Base-by-base conservation (phyloP, 345 rosid genomes). In the Capsella bursapastoris region DNA sequence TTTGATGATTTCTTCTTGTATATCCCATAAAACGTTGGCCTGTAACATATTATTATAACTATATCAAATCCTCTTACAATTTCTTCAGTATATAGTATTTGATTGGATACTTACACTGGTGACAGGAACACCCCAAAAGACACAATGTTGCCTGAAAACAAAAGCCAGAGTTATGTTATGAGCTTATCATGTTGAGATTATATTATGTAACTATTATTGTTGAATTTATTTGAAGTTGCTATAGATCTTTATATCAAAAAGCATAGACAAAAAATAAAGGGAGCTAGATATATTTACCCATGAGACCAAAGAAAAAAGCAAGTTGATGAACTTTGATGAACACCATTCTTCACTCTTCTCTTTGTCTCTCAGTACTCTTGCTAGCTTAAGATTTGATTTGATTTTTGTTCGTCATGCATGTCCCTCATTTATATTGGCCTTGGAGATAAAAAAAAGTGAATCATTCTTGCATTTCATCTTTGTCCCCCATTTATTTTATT, bases 111-210 rank as follows among this genome's bases (percentile, higher is more conserved):
- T 88, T 84, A 93, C 96, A 89, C 59, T 27, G 98, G 98, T 4
- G 98, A 81, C 84, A 93, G 82, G 84, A 84, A 87, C 63, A 88
- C 89, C 71, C 89, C 34, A 68, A 85, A 83, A 11, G 92, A 84
- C 11, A 86, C 76, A 34, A 90, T 87, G 80, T 90, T 90, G 64
- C 98, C 97, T 89, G 75, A 22, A 68, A 41, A 74, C 27, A 65
- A 47, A 2, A 47, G 28, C 16, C 12, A 13, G 7, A 38, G 25
- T 22, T 1, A 22, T 47, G 3, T 15, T 38, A 37, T 6, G 35
- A 70, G 15, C 7, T 28, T 41, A 3, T 68, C 8, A 25, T 31
- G 37, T 12, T 51, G 63, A 25, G 35, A 31, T 4, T 22, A 52
- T 53, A 22, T 27, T 27, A 38, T 22, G 7, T n/a, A 4, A 53